Conservation (phyloP, 139 green algal species). For the Coccomyxa sp. region DNA sequence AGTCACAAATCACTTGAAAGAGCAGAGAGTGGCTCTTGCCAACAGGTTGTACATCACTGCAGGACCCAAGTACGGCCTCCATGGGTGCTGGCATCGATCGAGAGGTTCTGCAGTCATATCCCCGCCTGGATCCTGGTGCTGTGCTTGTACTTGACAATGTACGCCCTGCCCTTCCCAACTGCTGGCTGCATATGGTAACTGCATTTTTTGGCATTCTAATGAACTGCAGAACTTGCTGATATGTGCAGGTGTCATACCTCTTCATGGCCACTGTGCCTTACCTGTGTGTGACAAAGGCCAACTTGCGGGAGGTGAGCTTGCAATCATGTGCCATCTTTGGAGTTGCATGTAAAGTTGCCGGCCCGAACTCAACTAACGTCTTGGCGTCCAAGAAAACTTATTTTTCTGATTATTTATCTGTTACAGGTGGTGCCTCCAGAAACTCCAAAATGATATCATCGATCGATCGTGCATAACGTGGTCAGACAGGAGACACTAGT, state of each 20-base stretch:
- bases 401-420: too few relatives aligned
- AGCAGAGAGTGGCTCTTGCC: neutral
- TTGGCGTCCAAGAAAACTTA: too few relatives aligned
- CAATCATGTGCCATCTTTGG: too few relatives aligned
- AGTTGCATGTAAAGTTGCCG: too few relatives aligned
- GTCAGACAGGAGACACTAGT: too few relatives aligned
- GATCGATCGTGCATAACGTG: too few relatives aligned
- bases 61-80: neutral
- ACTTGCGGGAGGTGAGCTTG: too few relatives aligned
- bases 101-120: neutral
- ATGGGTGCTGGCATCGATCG: neutral
- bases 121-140: neutral
- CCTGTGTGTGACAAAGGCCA: too few relatives aligned
- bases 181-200: neutral
- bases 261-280: neutral
- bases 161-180: neutral
- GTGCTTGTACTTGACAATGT: neutral
- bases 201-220: neutral
- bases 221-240: neutral
- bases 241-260: neutral
- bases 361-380: too few relatives aligned
- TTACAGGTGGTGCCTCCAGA: too few relatives aligned
- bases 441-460: too few relatives aligned
- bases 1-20: neutral
- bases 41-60: neutral